phyloP scores from a whole-genome alignment of 352 stramenopile species.

The Pythium biforme region DNA sequence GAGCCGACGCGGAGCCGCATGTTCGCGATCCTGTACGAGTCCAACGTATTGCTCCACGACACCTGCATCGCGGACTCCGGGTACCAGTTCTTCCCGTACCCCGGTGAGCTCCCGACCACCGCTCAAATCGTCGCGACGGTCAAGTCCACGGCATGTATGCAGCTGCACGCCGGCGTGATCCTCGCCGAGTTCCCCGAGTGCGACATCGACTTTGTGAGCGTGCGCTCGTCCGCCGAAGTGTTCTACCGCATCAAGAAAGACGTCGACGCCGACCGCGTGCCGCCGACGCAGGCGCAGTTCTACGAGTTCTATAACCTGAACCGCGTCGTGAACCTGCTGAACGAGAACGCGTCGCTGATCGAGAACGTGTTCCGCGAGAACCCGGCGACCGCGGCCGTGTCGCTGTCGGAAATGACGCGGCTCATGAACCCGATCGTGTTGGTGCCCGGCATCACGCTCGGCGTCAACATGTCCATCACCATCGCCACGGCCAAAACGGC shows the following conservation, averaged over 20 bases:
- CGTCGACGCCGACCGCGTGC: conserved; percentile 15
- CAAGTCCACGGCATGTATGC: conserved; percentile 36
- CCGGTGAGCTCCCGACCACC: conserved; percentile 42
- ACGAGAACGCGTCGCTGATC: conserved; percentile 31
- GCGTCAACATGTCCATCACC: conserved; percentile 23
- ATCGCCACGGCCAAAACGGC: background rate
- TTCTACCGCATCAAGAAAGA: conserved; percentile 31
- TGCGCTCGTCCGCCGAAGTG: conserved; percentile 27
- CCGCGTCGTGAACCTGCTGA: conserved; percentile 31
- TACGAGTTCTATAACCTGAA: conserved; percentile 38
- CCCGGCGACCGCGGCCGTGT: conserved; percentile 20
- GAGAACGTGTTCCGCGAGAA: conserved; percentile 22
- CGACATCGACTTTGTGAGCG: conserved; percentile 35
- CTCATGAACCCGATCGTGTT: conserved; percentile 32
- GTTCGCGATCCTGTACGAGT: conserved; percentile 21
- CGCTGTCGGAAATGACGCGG: conserved; percentile 31
- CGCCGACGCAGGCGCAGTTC: conserved; percentile 30
- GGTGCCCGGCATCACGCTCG: conserved; percentile 18
- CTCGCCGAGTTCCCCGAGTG: conserved; percentile 38
- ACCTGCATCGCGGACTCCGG: conserved; percentile 21
- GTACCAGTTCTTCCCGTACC: conserved; percentile 68
- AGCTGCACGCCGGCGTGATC: conserved; percentile 15
- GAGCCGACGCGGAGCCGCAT: conserved; percentile 11
- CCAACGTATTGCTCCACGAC: conserved; percentile 22
- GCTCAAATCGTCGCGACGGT: conserved; percentile 40